These are phyloP conservation scores for Massariosphaeria phaeospora DNA, from an alignment of 495 filamentous ascomycete genomes.

Conservation along the genomic window DNA sequence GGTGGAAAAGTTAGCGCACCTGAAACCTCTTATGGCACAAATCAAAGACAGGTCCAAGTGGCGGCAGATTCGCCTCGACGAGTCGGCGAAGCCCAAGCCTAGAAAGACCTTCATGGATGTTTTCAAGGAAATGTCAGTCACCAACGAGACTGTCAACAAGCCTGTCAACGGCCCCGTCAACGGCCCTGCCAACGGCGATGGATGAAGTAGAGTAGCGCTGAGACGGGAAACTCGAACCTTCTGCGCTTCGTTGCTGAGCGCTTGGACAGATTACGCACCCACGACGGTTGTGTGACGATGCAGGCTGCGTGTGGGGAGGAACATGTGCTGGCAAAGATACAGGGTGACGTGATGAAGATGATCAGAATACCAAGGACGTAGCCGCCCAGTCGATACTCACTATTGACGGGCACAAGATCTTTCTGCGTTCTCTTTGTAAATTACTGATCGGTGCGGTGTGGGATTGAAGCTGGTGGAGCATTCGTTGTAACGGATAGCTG, in stretches of 20 bases:
- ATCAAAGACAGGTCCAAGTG: slow-evolving; percentile 14
- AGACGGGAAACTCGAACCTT: too few species aligned
- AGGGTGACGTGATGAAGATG: not conserved
- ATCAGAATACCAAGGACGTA: not conserved
- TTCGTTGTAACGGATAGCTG: too few species aligned
- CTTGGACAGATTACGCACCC: too few species aligned
- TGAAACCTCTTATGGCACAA: slow-evolving; percentile 19
- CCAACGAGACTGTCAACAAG: not conserved
- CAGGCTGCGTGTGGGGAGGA: too few species aligned
- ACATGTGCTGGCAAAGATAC: not conserved
- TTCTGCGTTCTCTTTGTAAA: not conserved
- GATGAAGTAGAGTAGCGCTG: not conserved
- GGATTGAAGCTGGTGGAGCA: too few species aligned
- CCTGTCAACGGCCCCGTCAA: not conserved
- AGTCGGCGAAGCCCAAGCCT: slow-evolving; percentile 9
- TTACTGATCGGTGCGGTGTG: slow-evolving; percentile 1
- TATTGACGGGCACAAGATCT: not conserved
- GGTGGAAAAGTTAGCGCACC: slow-evolving; percentile 16
- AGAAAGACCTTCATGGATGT: slow-evolving; percentile 31
- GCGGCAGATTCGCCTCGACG: slow-evolving; percentile 10
- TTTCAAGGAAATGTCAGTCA: not conserved
- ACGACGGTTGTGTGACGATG: too few species aligned
- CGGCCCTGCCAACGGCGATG: not conserved
- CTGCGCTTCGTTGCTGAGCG: too few species aligned
- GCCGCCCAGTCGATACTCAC: not conserved